Conservation (phyloP, 1,284 basidiomycete genomes). For the Ustilago cynodontis region DNA sequence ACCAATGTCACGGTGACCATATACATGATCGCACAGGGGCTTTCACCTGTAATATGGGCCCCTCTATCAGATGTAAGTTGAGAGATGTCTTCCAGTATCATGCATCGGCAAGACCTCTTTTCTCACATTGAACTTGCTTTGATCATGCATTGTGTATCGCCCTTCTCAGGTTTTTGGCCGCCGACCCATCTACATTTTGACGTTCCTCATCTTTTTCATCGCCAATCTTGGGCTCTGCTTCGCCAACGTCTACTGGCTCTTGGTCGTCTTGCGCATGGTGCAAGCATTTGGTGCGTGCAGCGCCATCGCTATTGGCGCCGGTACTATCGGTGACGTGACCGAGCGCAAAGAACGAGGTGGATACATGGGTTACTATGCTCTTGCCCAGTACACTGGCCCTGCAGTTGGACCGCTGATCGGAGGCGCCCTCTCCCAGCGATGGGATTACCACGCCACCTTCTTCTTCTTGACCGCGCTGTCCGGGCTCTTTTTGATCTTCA, state of each 20-base stretch:
- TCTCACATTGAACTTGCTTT: too few species aligned
- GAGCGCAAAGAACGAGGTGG: conserved; percentile 39
- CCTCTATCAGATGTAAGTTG: too few species aligned
- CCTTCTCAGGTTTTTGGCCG: too few species aligned
- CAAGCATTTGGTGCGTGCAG: conserved; percentile 17
- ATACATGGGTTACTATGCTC: conserved; percentile 47
- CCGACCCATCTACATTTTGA: conserved; percentile 23
- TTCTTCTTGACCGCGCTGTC: background rate
- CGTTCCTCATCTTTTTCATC: background rate
- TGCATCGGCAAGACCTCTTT: too few species aligned
- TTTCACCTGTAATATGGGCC: too few species aligned
- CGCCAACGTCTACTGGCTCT: background rate
- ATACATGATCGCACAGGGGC: too few species aligned
- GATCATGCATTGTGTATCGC: too few species aligned
- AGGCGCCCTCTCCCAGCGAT: conserved; percentile 30
- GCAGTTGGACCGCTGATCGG: conserved; percentile 43
- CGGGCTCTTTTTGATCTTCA: background rate
- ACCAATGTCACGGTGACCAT: too few species aligned
- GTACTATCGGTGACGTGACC: conserved; percentile 44
- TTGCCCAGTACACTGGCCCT: conserved; percentile 25
- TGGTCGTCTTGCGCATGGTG: background rate
- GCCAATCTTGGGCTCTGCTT: background rate
- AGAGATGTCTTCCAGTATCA: too few species aligned
- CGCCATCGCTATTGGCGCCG: conserved; percentile 47
- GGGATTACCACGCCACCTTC: conserved; percentile 31